Evolutionary conservation across 306 rosid genomes (phyloP), one percentile per base, ranked within the genome.

Genomic region (Clitoria ternatea): DNA sequence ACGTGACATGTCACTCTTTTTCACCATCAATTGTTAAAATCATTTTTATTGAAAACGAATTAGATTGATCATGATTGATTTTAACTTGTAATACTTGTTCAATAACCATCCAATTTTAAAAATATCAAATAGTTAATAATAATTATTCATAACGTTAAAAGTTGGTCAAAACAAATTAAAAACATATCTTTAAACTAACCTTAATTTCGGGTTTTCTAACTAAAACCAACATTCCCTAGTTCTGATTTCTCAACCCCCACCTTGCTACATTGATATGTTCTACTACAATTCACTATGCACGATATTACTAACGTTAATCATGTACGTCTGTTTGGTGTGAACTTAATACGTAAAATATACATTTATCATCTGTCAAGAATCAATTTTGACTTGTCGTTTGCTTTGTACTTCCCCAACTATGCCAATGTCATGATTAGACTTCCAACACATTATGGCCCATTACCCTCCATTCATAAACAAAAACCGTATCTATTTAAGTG

Each of bases 1-100:
- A 70, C 82, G 77, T 70, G 82, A 78, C 42, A 44, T 70, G 72
- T 53, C 73, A 61, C 49, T 52, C 72, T 26, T 66, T 67, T 48
- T 33, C 39, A 44, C 7, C 26, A 47, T 24, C 26, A 47, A 2
- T 29, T 29, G n/a, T n/a, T n/a, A n/a, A n/a, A n/a, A n/a, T n/a
- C n/a, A n/a, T n/a, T n/a, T n/a, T n/a, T n/a, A n/a, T n/a, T n/a
- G n/a, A n/a, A n/a, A n/a, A n/a, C n/a, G n/a, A n/a, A n/a, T n/a
- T n/a, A n/a, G n/a, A n/a, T n/a, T n/a, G n/a, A n/a, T n/a, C n/a
- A n/a, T n/a, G n/a, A n/a, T n/a, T n/a, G n/a, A n/a, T n/a, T n/a
- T n/a, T n/a, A n/a, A n/a, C n/a, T n/a, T n/a, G n/a, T n/a, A n/a
- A n/a, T n/a, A n/a, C n/a, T n/a, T n/a, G n/a, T n/a, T n/a, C n/a